Percentiles rank a stretch among this genome's conserved stretches.
Conservation (phyloP, 495 filamentous ascomycete genomes). For the Ascobolus immersus region DNA sequence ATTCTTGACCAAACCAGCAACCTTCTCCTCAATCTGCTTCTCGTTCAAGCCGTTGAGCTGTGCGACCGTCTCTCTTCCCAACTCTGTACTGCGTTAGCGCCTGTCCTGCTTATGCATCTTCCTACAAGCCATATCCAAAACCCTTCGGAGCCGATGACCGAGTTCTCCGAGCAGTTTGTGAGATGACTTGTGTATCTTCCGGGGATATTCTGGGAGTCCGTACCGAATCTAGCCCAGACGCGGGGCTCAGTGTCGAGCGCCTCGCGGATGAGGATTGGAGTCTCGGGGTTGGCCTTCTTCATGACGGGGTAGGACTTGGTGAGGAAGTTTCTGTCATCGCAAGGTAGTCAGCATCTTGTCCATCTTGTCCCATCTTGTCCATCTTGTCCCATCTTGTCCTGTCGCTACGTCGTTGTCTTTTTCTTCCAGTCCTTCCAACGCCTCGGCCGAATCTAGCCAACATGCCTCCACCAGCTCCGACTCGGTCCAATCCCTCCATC, state of each 20-base stretch:
- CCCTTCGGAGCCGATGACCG: too few relatives aligned
- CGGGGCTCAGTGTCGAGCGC: constrained; percentile 54
- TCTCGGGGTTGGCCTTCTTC: constrained; percentile 96
- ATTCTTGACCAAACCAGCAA: constrained; percentile 55
- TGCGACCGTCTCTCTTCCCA: constrained; percentile 70
- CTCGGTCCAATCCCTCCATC: too few relatives aligned
- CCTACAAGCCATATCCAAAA: too few relatives aligned
- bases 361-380: background rate
- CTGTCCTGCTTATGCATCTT: background rate
- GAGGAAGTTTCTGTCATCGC: constrained; percentile 48
- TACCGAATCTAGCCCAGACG: constrained; percentile 85
- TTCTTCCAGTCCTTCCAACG: background rate
- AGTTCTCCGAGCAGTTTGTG: too few relatives aligned
- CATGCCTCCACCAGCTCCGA: too few relatives aligned
- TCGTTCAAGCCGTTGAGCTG: constrained; percentile 68
- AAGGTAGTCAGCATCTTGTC: background rate
- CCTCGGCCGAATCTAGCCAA: too few relatives aligned
- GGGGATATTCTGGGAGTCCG: too few relatives aligned
- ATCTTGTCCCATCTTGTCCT: background rate
- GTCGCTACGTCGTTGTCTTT: too few relatives aligned
- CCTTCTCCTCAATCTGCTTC: constrained; percentile 73
- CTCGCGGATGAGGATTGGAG: constrained; percentile 82
- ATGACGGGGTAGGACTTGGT: constrained; percentile 84
- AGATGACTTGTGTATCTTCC: too few relatives aligned
- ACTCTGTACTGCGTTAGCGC: constrained; percentile 26